Evolutionary conservation across 169 alveolate genomes (phyloP), one percentile per base, ranked within the genome.

Genomic region (Plasmodium coatneyi): DNA sequence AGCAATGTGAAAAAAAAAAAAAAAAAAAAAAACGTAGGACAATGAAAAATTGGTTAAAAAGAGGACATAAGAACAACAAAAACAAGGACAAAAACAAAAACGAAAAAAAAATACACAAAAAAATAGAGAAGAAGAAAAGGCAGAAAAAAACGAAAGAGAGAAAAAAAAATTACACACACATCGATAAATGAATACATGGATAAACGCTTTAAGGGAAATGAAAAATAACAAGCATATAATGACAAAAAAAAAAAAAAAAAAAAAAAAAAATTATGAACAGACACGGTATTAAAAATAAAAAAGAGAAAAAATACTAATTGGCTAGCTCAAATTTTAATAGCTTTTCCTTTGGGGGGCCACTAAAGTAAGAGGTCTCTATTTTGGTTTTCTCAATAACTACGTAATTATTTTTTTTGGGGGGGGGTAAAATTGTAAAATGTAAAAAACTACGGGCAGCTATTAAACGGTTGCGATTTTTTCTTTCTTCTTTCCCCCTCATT

Each of bases 1-100:
- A 83, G 22, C 54, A 83, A 83, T 41, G 52, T 56, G 92, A 3
- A 46, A 46, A 6, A 66, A 66, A 7, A 25, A 22, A 25, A n/a
- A 54, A 54, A 54, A 54, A 66, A 83, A 66, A 83, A 82, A 66
- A 60, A 70, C 76, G 92, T 83, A 32, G 82, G 12, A 34, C 71
- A 46, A 83, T 43, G 76, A 83, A 66, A 70, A 83, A 25, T 10
- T 22, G 6, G 49, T 34, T 66, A 19, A 83, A 60, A 43, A 80
- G 49, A 54, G 14, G 76, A 28, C 5, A 66, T 66, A 19, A 66
- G 19, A 46, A 56, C 16, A 83, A 83, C 81, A 83, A 83, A 83
- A 83, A 83, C 71, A 83, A 39, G 49, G 71, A 83, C 41, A 83
- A 28, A 70, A 71, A 66, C 43, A 83, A 60, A 83, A 81, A 30